phyloP scores from a whole-genome alignment of 2,329 filamentous ascomycete genomes.

The Endoconidiophora laricicola region DNA sequence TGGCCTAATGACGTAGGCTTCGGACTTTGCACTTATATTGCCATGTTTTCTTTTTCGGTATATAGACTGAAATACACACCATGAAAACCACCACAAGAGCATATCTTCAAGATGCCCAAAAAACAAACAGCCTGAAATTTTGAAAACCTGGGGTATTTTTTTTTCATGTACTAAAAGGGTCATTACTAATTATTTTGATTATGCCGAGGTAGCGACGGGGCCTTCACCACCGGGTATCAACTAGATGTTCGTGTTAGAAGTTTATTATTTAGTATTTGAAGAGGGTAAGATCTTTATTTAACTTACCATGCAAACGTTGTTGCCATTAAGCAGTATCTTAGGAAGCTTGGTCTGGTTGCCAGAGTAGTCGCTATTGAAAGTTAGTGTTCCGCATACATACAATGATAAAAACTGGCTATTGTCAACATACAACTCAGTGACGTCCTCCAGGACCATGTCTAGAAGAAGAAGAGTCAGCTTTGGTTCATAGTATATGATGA shows the following conservation, averaged over 20 bases:
- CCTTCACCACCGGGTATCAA: conserved; percentile 67
- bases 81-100: too few species aligned
- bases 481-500: conserved; percentile 11
- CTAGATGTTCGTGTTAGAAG: conserved; percentile 24
- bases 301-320: conserved; percentile 97
- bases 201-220: conserved; percentile 27
- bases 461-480: conserved; percentile 13
- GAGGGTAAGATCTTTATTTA: not conserved
- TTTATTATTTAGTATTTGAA: not conserved
- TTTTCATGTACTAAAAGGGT: not conserved
- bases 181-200: not conserved
- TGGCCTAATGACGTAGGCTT: too few species aligned
- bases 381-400: not conserved
- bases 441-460: conserved; percentile 98
- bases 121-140: too few species aligned
- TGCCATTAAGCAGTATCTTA: conserved; percentile 92
- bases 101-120: too few species aligned
- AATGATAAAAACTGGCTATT: not conserved
- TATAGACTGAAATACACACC: too few species aligned
- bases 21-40: too few species aligned
- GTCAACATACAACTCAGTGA: conserved; percentile 71
- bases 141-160: not conserved
- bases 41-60: too few species aligned
- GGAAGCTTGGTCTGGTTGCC: conserved; percentile 76
- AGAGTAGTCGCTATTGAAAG: conserved; percentile 59